Evolutionary conservation across 805 yeast species (phyloP).

Genomic region (Kurtzmaniella cleridarum): DNA sequence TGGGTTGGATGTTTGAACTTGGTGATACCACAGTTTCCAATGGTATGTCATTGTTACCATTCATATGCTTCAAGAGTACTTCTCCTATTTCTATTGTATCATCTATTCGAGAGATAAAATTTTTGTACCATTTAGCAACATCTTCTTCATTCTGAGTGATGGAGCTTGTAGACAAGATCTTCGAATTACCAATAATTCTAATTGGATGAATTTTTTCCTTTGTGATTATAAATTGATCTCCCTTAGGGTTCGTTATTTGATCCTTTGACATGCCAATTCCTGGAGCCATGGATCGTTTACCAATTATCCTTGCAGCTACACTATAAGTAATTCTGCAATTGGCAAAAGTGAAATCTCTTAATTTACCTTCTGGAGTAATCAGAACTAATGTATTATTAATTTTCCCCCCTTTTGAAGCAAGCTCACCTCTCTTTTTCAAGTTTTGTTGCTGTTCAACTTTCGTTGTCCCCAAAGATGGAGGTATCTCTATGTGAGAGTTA

Average conservation of each 20-base stretch:
- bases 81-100: conserved; percentile 15
- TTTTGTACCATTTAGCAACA: conserved; percentile 16
- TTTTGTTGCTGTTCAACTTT: too few relatives aligned
- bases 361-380: conserved; percentile 1
- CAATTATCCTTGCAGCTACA: conserved; percentile 33
- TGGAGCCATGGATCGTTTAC: conserved; percentile 27
- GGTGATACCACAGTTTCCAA: too few relatives aligned
- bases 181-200: conserved; percentile 20
- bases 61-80: neutral
- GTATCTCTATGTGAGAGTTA: conserved; percentile 26
- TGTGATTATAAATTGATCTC: conserved; percentile 37
- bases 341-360: conserved; percentile 24
- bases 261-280: conserved; percentile 3
- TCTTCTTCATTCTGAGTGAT: conserved; percentile 11
- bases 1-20: too few relatives aligned
- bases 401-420: neutral
- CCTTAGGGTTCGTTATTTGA: conserved; percentile 20
- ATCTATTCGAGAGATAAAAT: conserved; percentile 20
- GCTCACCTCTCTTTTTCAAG: neutral
- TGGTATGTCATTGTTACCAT: too few relatives aligned
- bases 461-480: conserved; percentile 29
- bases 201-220: conserved; percentile 22
- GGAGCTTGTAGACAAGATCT: conserved; percentile 10
- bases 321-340: conserved; percentile 26
- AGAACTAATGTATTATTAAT: neutral